A percentile compares a stretch with the other conserved stretches of the same genome.
Conservation (phyloP, 768 basidiomycete genomes). For the Austroboletus eburneus region DNA sequence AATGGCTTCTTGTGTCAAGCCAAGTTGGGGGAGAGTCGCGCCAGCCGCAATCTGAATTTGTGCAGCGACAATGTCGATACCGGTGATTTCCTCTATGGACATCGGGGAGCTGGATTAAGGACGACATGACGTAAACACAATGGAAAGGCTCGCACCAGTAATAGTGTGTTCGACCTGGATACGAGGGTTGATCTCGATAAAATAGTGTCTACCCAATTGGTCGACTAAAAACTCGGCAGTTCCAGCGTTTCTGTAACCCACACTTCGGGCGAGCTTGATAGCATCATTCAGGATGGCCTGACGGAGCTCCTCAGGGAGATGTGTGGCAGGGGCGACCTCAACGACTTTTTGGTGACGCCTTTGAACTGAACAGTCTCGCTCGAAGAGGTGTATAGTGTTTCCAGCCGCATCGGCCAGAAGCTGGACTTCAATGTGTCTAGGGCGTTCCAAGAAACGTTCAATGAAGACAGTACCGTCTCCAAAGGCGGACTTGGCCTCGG, state of each 20-base stretch:
- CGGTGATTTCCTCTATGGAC: constrained; percentile 91
- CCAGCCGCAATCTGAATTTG: constrained; percentile 99
- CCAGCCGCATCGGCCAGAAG: constrained; percentile 87
- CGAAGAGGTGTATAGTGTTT: constrained; percentile 96
- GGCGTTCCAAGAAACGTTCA: constrained; percentile 94
- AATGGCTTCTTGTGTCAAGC: constrained; percentile 93
- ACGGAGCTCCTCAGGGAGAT: constrained; percentile 86
- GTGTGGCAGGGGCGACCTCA: constrained; percentile 95
- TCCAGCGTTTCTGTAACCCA: constrained; percentile 94
- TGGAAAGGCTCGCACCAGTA: constrained; percentile 58
- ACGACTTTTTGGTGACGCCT: constrained; percentile 98
- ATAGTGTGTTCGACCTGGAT: constrained; percentile 99
- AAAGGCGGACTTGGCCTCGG: constrained; percentile 94
- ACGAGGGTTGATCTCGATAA: constrained; percentile 99
- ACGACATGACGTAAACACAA: background rate
- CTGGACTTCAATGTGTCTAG: constrained; percentile 97
- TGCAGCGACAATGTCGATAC: constrained; percentile 97
- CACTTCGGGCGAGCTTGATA: constrained; percentile 90
- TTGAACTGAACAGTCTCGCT: constrained; percentile 99
- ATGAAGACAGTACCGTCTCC: constrained; percentile 99
- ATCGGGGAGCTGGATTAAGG: background rate
- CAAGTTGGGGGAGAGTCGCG: constrained; percentile 91
- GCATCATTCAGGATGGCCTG: constrained; percentile 87
- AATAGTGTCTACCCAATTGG: constrained; percentile 93
- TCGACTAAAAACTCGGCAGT: constrained; percentile 99